Conservation (phyloP, 345 rosid species). For the Eucalyptus marginata region DNA sequence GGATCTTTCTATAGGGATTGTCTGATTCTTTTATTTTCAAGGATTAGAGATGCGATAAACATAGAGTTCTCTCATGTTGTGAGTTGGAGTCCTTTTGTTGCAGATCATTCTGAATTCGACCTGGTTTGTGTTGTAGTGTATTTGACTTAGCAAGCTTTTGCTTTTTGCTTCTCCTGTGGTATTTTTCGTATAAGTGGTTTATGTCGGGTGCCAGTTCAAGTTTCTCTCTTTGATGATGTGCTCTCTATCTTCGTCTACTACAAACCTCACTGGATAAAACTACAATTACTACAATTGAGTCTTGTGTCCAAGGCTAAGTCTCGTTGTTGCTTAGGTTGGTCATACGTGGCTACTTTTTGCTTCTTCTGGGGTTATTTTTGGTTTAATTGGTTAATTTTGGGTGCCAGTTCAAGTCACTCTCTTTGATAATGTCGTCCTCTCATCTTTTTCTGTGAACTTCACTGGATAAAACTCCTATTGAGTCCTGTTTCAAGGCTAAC, state of each 20-base stretch:
- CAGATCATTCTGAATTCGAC: not conserved
- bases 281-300: not conserved
- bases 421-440: too few relatives aligned
- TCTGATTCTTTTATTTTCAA: not conserved
- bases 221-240: not conserved
- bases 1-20: not conserved
- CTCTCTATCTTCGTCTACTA: not conserved
- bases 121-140: not conserved
- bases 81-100: not conserved
- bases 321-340: not conserved
- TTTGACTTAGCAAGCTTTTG: not conserved
- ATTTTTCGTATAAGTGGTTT: not conserved
- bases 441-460: not conserved
- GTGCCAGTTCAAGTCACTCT: not conserved
- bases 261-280: not conserved
- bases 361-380: not conserved
- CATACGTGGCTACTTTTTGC: not conserved
- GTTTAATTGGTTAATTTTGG: not conserved
- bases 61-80: not conserved
- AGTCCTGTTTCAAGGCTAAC: too few relatives aligned
- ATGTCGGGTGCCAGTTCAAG: not conserved
- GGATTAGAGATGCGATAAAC: not conserved
- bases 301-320: not conserved
- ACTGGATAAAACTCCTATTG: too few relatives aligned
- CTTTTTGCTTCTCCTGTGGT: not conserved